These are phyloP conservation scores for Pythium rhizo-oryzae DNA, from an alignment of 352 stramenopile genomes.

Conservation along the genomic window DNA sequence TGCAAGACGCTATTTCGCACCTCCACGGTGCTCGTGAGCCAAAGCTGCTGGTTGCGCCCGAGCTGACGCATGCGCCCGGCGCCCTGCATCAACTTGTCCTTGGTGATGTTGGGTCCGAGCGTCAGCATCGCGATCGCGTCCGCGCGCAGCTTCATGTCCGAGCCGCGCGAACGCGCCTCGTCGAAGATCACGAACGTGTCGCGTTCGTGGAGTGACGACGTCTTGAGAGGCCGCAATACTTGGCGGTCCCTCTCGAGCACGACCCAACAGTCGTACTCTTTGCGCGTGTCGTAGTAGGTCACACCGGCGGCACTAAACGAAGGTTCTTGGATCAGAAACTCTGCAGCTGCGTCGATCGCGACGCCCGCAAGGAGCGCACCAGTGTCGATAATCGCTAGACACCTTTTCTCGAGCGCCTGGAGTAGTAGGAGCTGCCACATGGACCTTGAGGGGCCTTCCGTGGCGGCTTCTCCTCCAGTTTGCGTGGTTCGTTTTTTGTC, in stretches of 20 bases:
- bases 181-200: conserved; percentile 92
- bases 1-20: conserved; percentile 47
- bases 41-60: conserved; percentile 66
- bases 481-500: conserved; percentile 15
- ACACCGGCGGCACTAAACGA: conserved; percentile 53
- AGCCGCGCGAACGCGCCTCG: conserved; percentile 82
- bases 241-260: conserved; percentile 61
- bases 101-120: conserved; percentile 81
- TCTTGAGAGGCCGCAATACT: conserved; percentile 47
- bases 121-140: conserved; percentile 78
- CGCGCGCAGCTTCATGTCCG: conserved; percentile 85
- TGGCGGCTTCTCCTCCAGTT: conserved; percentile 1
- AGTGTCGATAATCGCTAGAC: conserved; percentile 84
- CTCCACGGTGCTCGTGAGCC: conserved; percentile 69
- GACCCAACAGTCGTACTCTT: conserved; percentile 66
- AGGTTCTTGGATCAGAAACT: conserved; percentile 41
- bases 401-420: conserved; percentile 38
- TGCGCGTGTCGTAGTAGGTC: conserved; percentile 76
- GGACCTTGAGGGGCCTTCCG: conserved; percentile 12
- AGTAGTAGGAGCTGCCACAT: conserved; percentile 54
- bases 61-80: conserved; percentile 85
- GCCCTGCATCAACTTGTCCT: conserved; percentile 93
- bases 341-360: conserved; percentile 50
- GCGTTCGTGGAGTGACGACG: conserved; percentile 67
- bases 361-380: conserved; percentile 79